phyloP scores from a whole-genome alignment of 495 filamentous ascomycete genomes.

The Daldinia concentrica region DNA sequence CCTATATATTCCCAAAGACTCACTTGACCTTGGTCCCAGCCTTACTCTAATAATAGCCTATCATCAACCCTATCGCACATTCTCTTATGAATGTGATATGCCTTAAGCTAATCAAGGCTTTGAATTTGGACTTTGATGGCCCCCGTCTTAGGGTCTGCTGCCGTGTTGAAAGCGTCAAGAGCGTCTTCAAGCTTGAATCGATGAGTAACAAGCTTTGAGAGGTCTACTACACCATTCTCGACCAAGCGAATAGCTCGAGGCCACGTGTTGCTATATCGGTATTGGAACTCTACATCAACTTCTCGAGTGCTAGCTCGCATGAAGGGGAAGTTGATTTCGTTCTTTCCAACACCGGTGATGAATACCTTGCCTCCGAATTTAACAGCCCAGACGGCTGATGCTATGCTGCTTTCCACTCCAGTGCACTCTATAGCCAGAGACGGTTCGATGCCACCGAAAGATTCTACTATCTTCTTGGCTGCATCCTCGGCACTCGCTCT shows the following conservation, averaged over 20 bases:
- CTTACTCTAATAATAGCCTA: background rate
- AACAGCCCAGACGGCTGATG: constrained; percentile 83
- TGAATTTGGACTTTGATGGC: constrained; percentile 96
- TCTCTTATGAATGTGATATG: too few relatives aligned
- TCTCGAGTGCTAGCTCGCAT: constrained; percentile 90
- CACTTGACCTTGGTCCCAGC: background rate
- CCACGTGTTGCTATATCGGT: constrained; percentile 96
- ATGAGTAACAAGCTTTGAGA: constrained; percentile 86
- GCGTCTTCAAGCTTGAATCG: constrained; percentile 86
- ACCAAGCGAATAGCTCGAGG: constrained; percentile 89
- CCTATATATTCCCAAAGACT: background rate
- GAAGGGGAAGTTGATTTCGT: constrained; percentile 92
- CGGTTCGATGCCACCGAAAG: constrained; percentile 76
- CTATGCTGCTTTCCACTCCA: constrained; percentile 88
- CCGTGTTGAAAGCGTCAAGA: constrained; percentile 86
- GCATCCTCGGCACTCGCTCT: constrained; percentile 73
- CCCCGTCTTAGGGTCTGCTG: constrained; percentile 85
- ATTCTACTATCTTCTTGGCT: constrained; percentile 69
- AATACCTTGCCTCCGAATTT: constrained; percentile 96
- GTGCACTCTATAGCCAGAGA: constrained; percentile 87
- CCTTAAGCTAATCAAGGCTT: constrained; percentile 61
- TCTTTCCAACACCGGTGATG: constrained; percentile 91
- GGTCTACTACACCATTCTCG: constrained; percentile 80
- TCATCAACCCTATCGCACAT: background rate
- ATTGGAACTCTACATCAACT: constrained; percentile 94